Evolutionary conservation across 225 moss, liverwort and hornwort genomes (phyloP).

Genomic region (Rhytidiadelphus loreus): DNA sequence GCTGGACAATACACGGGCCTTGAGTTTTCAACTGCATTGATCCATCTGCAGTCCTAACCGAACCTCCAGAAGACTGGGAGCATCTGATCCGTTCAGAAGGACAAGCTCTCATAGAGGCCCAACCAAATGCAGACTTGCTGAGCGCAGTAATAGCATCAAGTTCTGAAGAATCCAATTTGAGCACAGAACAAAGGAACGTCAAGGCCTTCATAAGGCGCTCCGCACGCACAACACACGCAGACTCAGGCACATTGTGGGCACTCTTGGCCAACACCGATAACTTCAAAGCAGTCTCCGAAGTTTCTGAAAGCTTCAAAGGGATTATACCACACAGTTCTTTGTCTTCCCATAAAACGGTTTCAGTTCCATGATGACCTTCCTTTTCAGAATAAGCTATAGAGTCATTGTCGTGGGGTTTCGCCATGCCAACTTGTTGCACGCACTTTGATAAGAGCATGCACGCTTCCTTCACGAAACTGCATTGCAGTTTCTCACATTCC

Average conservation of each 20-base stretch:
- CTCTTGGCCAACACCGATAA: background rate
- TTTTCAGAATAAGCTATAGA: constrained; percentile 7
- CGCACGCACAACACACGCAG: constrained; percentile 28
- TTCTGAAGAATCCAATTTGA: constrained; percentile 33
- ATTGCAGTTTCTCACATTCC: constrained; percentile 19
- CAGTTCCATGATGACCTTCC: constrained; percentile 14
- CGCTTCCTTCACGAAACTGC: constrained; percentile 32
- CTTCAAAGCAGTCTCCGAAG: constrained; percentile 3
- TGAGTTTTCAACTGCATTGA: constrained; percentile 40
- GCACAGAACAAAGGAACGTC: constrained; percentile 19
- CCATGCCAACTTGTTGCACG: constrained; percentile 12
- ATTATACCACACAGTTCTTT: constrained; percentile 29
- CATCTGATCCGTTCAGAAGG: constrained; percentile 15
- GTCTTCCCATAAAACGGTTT: constrained; percentile 42
- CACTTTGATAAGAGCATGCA: constrained; percentile 24
- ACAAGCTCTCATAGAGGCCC: background rate
- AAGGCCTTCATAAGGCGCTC: constrained; percentile 33
- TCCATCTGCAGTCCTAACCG: constrained; percentile 23
- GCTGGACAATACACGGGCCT: constrained; percentile 11
- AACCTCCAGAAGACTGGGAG: constrained; percentile 31
- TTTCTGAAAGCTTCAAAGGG: constrained; percentile 4
- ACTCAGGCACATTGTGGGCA: constrained; percentile 5
- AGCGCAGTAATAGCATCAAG: constrained; percentile 22
- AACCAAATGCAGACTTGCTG: constrained; percentile 14
- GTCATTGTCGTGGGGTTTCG: constrained; percentile 7